A percentile compares a stretch with the other conserved stretches of the same genome.
These are phyloP conservation scores for Cercospora janseana DNA, from an alignment of 2,329 filamentous ascomycete species.

Conservation along the genomic window DNA sequence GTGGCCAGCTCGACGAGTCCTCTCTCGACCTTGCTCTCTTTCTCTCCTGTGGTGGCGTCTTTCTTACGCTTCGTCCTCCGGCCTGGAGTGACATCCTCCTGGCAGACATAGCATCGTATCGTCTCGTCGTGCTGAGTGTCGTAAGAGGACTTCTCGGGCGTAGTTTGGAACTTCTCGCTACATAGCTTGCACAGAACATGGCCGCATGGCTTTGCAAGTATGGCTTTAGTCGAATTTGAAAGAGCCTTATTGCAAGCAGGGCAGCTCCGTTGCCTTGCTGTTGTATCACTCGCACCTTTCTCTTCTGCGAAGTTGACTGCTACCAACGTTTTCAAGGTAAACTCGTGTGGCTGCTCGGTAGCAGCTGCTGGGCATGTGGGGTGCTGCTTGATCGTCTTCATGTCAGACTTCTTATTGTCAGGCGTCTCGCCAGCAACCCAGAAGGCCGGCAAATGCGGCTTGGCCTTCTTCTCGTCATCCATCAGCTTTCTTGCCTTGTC, in stretches of 20 bases:
- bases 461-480: slow-evolving; percentile 59
- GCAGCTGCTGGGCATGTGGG: slow-evolving; percentile 73
- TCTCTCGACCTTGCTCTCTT: slow-evolving; percentile 58
- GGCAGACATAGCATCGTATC: slow-evolving; percentile 78
- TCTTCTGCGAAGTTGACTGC: slow-evolving; percentile 75
- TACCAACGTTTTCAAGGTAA: slow-evolving; percentile 76
- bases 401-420: slow-evolving; percentile 47
- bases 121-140: slow-evolving; percentile 54
- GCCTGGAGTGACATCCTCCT: slow-evolving; percentile 63
- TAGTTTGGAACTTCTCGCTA: slow-evolving; percentile 76
- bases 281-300: slow-evolving; percentile 45
- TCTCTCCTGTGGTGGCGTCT: slow-evolving; percentile 33
- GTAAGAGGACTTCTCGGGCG: slow-evolving; percentile 57
- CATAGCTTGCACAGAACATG: slow-evolving; percentile 88
- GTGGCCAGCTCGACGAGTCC: slow-evolving; percentile 77
- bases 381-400: slow-evolving; percentile 53
- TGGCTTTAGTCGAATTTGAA: slow-evolving; percentile 76
- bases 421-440: slow-evolving; percentile 89
- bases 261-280: slow-evolving; percentile 59
- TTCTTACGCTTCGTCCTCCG: slow-evolving; percentile 32
- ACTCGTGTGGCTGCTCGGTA: slow-evolving; percentile 64
- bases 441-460: slow-evolving; percentile 78
- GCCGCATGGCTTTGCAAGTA: slow-evolving; percentile 82
- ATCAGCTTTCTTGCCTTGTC: slow-evolving; percentile 67
- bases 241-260: slow-evolving; percentile 82